Base-by-base conservation (phyloP, 371 early-diverging fungal species). In the Batrachochytrium dendrobatidis region DNA sequence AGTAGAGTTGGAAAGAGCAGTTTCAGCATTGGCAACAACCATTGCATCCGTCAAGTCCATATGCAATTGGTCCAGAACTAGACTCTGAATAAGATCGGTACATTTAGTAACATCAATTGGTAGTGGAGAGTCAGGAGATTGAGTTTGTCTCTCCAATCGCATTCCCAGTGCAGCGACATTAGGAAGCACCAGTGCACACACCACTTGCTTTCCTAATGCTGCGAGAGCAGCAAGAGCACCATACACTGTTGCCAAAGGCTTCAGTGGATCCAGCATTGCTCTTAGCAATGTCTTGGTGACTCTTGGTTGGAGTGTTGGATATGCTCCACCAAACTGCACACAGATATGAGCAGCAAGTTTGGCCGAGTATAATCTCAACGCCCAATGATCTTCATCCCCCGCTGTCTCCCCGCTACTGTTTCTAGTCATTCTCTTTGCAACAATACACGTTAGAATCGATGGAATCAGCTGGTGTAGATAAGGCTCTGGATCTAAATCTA, bases 391-490 rank as follows among this genome's bases (percentile, higher is more conserved):
- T 33, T 87, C 85, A 29, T 53, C 32, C 51, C 69, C 56, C 69
- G 68, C 68, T 70, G 81, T 77, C n/a, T n/a, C n/a, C n/a, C n/a
- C n/a, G n/a, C n/a, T n/a, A n/a, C n/a, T n/a, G n/a, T n/a, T n/a
- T n/a, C n/a, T n/a, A 63, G 86, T 76, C 60, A 98, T 67, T n/a
- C 85, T 75, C 58, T 90, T 90, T 43, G 91, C 91, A 4, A 99
- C 90, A 20, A 98, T 77, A 65, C 97, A 95, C 10, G 99, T 93
- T 43, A 99, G 72, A 33, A 99, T 81, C 26, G 91, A 83, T 12
- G 99, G 99, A 55, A 99, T 86, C 35, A 99, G 76, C 82, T 98
- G 98, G 73, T 99, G 99, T 29, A 98, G 81, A 90, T 99, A 98
- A 28, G 99, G 99, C 70, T 99, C 99, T 6, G 98, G 81, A 80